These are phyloP conservation scores for Ustilago cynodontis DNA, from an alignment of 1,284 basidiomycete genomes.

Conservation along the genomic window DNA sequence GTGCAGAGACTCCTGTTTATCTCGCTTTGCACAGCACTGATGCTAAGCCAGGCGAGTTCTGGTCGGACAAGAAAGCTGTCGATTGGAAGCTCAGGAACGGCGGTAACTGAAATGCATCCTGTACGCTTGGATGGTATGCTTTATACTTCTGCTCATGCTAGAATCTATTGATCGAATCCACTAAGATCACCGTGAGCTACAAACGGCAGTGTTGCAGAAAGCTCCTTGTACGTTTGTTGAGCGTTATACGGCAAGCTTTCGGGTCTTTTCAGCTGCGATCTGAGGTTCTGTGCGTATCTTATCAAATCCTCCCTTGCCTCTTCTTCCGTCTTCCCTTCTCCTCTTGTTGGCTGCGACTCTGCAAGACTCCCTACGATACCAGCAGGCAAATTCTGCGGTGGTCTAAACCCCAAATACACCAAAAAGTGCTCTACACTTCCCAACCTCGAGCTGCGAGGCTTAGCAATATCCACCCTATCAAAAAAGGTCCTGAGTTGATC, in stretches of 20 bases:
- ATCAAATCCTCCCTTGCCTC: slow-evolving; percentile 32
- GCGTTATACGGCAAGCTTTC: not conserved
- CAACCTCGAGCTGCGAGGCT: slow-evolving; percentile 68
- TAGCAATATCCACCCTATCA: slow-evolving; percentile 69
- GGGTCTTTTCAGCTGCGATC: slow-evolving; percentile 23
- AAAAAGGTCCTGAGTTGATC: slow-evolving; percentile 71
- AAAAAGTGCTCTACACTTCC: slow-evolving; percentile 73
- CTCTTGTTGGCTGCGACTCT: not conserved
- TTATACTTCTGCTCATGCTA: slow-evolving; percentile 12
- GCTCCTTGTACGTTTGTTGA: slow-evolving; percentile 16
- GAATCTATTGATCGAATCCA: slow-evolving; percentile 47
- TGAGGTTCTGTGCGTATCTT: slow-evolving; percentile 35
- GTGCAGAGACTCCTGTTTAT: slow-evolving; percentile 66
- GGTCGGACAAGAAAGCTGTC: slow-evolving; percentile 34
- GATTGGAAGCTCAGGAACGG: slow-evolving; percentile 31
- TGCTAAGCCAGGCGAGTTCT: slow-evolving; percentile 50
- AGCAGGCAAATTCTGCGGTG: slow-evolving; percentile 31
- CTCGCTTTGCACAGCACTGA: slow-evolving; percentile 55
- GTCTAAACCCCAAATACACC: slow-evolving; percentile 72
- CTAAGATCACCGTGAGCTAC: slow-evolving; percentile 47
- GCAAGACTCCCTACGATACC: slow-evolving; percentile 28
- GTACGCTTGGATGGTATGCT: not conserved
- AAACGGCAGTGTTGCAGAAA: slow-evolving; percentile 36
- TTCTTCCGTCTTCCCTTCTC: slow-evolving; percentile 10
- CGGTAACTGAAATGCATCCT: not conserved